Evolutionary conservation across 1,284 basidiomycete species (phyloP), one percentile per base, ranked within the genome.

Genomic region (Hemileia vastatrix): DNA sequence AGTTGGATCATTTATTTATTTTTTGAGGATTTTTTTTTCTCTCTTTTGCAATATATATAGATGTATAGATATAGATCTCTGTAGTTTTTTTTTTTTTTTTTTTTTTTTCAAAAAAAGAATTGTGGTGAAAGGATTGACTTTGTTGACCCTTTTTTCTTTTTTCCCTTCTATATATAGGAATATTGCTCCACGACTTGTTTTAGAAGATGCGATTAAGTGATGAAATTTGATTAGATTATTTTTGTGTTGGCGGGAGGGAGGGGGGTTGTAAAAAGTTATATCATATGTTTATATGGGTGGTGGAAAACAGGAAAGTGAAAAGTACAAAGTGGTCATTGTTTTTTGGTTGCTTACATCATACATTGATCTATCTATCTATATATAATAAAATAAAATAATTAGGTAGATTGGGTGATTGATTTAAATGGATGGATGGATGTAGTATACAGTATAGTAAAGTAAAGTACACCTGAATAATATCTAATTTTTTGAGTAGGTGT

Each of bases 101-200:
- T 33, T 33, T 13, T 27, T 4, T n/a, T n/a, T 1, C 5, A 5
- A 3, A 1, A 6, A 6, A 15, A n/a, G 13, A 52, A 64, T n/a
- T 23, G 36, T 47, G 19, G 18, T 0, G 18, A 3, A 24, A 13
- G 6, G 13, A 36, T 57, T 57, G 2, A 43, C 40, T 31, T 60
- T 54, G 32, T 63, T 65, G 33, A 47, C 24, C 15, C 32, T 47
- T 40, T 52, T 18, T 44, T 54, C 43, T 15, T 15, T 9, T 19
- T 36, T 59, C 4, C 19, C 3, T 52, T 9, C 9, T n/a, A n/a
- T 78, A 66, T 76, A 76, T 5, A 79, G 78, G 78, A 77, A 78
- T 65, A 77, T 79, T 45, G 76, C 77, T 0, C 78, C 78, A 0
- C 67, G 77, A n/a, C 70, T 78, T 27, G 73, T 77, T 8, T 67